A percentile compares a stretch with the other conserved stretches of the same genome.
These are phyloP conservation scores for Conticribra weissflogii DNA, from an alignment of 108 stramenopile genomes.

Conservation along the genomic window DNA sequence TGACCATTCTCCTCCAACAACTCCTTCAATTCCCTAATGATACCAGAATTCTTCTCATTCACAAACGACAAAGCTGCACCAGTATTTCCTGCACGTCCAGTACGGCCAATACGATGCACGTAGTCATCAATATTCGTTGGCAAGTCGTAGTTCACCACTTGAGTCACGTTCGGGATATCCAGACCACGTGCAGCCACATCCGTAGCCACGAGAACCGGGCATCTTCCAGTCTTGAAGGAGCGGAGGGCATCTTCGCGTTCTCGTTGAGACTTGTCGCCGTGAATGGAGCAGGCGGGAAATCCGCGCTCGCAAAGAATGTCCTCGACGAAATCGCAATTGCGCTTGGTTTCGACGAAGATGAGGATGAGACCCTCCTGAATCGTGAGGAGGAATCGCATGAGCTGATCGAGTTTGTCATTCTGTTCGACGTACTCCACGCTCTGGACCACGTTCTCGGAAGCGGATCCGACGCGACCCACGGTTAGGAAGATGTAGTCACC, in stretches of 20 bases:
- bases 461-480: constrained; percentile 95
- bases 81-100: constrained; percentile 97
- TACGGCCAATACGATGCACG: constrained; percentile 99
- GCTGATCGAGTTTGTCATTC: constrained; percentile 81
- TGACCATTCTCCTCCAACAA: constrained; percentile 89
- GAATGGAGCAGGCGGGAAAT: constrained; percentile 95
- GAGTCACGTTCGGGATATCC: constrained; percentile 98
- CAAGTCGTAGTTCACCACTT: constrained; percentile 96
- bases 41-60: constrained; percentile 85
- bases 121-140: constrained; percentile 96
- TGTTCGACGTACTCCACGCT: constrained; percentile 93
- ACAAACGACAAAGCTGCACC: constrained; percentile 94
- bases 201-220: constrained; percentile 90
- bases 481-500: constrained; percentile 94
- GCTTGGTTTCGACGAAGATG: constrained; percentile 98
- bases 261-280: constrained; percentile 96
- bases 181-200: constrained; percentile 98
- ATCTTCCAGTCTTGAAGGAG: constrained; percentile 78
- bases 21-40: constrained; percentile 79
- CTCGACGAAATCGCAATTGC: constrained; percentile 94
- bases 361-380: constrained; percentile 94
- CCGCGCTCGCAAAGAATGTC: constrained; percentile 82
- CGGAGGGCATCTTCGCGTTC: constrained; percentile 92
- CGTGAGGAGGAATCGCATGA: constrained; percentile 88
- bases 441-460: constrained; percentile 66